Conservation (phyloP, 1,139 yeast species). For the Debaryomyces sp. region DNA sequence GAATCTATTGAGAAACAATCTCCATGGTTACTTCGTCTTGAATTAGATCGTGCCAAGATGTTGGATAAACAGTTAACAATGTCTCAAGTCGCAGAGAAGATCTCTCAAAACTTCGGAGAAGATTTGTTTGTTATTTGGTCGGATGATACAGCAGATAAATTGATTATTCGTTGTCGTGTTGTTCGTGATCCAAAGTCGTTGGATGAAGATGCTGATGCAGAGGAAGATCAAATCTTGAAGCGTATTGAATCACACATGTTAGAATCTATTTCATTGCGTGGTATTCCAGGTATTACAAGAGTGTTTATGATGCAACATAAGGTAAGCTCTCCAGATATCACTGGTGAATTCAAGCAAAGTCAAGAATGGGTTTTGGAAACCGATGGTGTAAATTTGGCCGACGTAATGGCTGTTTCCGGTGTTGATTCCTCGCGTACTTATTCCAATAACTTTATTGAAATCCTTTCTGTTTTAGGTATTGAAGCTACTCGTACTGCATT, state of each 20-base stretch:
- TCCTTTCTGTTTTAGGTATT: constrained; percentile 93
- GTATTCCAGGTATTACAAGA: constrained; percentile 92
- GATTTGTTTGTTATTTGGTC: constrained; percentile 98
- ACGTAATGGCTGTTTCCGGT: constrained; percentile 94
- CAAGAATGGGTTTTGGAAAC: constrained; percentile 99
- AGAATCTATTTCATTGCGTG: constrained; percentile 91
- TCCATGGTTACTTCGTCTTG: constrained; percentile 96
- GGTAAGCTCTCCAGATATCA: constrained; percentile 71
- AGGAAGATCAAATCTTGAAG: constrained; percentile 95
- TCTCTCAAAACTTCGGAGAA: constrained; percentile 89
- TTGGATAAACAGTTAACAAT: constrained; percentile 95
- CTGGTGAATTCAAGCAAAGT: constrained; percentile 85
- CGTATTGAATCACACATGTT: constrained; percentile 96
- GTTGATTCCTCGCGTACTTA: constrained; percentile 89
- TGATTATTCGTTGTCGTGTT: constrained; percentile 97
- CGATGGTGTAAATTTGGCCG: constrained; percentile 95
- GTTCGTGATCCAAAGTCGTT: constrained; percentile 93
- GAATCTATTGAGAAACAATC: constrained; percentile 92
- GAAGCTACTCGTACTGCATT: constrained; percentile 97
- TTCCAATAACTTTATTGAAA: constrained; percentile 95
- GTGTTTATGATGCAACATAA: constrained; percentile 95
- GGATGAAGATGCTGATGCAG: constrained; percentile 93
- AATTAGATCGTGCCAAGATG: constrained; percentile 98
- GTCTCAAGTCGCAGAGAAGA: constrained; percentile 98
- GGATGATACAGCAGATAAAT: constrained; percentile 97